phyloP scores from a whole-genome alignment of 164 flowering plant genomes.

The Vitis labrusca region DNA sequence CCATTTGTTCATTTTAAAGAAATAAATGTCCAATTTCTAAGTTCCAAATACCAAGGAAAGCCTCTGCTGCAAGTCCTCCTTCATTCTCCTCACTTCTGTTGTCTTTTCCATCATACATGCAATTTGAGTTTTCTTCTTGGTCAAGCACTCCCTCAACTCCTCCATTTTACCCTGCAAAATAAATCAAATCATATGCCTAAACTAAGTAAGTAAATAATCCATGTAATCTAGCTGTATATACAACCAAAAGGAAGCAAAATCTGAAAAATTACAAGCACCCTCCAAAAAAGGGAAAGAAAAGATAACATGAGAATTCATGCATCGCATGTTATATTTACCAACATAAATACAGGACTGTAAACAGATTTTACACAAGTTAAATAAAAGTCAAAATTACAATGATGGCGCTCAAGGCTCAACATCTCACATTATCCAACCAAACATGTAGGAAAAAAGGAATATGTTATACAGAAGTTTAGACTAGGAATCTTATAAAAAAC shows the following conservation, averaged over 20 bases:
- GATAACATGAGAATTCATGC: neutral
- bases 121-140: slow-evolving; percentile 57
- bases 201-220: neutral
- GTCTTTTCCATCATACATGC: slow-evolving; percentile 66
- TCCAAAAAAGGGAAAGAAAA: neutral
- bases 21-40: too few relatives aligned
- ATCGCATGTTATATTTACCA: too few relatives aligned
- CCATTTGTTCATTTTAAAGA: neutral
- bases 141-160: slow-evolving; percentile 34
- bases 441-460: neutral
- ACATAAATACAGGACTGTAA: too few relatives aligned
- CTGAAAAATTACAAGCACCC: neutral
- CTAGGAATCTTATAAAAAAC: too few relatives aligned
- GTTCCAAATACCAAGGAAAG: slow-evolving; percentile 53
- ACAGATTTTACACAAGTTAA: neutral
- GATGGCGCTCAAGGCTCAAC: neutral
- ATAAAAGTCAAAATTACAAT: neutral
- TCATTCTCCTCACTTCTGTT: slow-evolving; percentile 61
- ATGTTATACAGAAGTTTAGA: neutral
- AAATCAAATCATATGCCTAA: neutral
- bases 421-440: neutral
- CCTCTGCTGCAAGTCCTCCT: slow-evolving; percentile 57
- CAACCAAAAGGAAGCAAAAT: neutral
- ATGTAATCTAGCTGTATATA: neutral
- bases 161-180: slow-evolving; percentile 53